phyloP scores from a whole-genome alignment of 2,329 filamentous ascomycete species.

The Calonectria leucothoes region DNA sequence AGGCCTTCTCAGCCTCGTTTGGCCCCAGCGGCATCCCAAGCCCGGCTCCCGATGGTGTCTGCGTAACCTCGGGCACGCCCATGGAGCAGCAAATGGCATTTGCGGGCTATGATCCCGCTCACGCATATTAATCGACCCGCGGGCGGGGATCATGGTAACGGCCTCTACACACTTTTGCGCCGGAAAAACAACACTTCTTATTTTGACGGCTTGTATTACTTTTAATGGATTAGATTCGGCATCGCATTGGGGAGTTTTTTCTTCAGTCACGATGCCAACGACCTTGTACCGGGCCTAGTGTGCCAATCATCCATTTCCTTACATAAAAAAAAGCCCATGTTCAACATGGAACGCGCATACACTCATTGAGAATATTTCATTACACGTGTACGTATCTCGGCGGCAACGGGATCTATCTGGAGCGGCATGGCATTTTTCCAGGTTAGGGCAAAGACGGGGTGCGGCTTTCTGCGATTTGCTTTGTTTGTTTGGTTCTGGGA shows the following conservation, averaged over 20 bases:
- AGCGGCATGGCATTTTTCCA: slow-evolving; percentile 10
- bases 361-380: not conserved
- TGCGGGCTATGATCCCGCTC: slow-evolving; percentile 22
- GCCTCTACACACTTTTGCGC: not conserved
- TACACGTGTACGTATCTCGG: not conserved
- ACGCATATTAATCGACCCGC: slow-evolving; percentile 20
- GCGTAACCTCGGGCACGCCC: slow-evolving; percentile 31
- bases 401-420: slow-evolving; percentile 8
- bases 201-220: slow-evolving; percentile 24
- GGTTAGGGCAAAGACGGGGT: not conserved
- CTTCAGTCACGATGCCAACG: not conserved
- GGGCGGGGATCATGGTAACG: not conserved
- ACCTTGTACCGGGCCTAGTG: slow-evolving; percentile 1
- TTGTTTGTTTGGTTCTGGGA: not conserved
- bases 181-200: slow-evolving; percentile 1
- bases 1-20: slow-evolving; percentile 34
- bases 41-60: slow-evolving; percentile 35
- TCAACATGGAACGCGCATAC: slow-evolving; percentile 12
- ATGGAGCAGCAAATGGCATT: slow-evolving; percentile 27
- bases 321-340: not conserved
- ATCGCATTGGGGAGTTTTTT: not conserved
- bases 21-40: slow-evolving; percentile 36
- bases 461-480: not conserved
- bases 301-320: slow-evolving; percentile 16
- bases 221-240: slow-evolving; percentile 25